A percentile compares a stretch with the other conserved stretches of the same genome.
These are phyloP conservation scores for Euptelea pleiosperma DNA, from an alignment of 164 flowering plant species.

Conservation along the genomic window DNA sequence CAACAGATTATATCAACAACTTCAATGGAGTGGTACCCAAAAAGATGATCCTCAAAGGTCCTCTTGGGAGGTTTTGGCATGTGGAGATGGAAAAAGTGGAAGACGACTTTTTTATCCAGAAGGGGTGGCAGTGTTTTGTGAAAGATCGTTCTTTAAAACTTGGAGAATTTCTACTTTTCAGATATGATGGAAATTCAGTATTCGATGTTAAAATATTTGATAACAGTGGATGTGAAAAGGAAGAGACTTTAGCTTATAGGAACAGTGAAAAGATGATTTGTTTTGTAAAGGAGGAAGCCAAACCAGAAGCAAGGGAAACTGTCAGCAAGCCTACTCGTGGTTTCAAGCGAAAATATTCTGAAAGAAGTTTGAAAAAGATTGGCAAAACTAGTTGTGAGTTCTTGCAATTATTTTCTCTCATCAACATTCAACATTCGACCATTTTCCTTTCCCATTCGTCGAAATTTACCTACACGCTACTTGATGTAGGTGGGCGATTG, in stretches of 20 bases:
- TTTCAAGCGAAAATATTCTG: neutral
- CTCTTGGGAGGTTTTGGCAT: conserved; percentile 18
- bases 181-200: conserved; percentile 10
- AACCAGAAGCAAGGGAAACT: conserved; percentile 7
- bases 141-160: conserved; percentile 12
- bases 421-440: neutral
- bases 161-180: conserved; percentile 29
- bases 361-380: neutral
- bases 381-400: conserved; percentile 9
- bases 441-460: neutral
- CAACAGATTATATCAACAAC: conserved; percentile 15
- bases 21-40: conserved; percentile 13
- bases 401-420: neutral
- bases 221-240: conserved; percentile 27
- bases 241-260: conserved; percentile 1
- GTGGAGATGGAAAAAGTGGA: conserved; percentile 16
- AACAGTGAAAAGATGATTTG: neutral
- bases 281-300: conserved; percentile 7
- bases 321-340: neutral
- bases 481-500: neutral
- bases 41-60: conserved; percentile 15
- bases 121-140: conserved; percentile 28
- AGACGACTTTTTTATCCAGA: conserved; percentile 11
- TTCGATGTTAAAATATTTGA: conserved; percentile 25
- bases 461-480: neutral